Base-by-base conservation (phyloP, 2,329 filamentous ascomycete genomes). In the Fusarium stilboides region DNA sequence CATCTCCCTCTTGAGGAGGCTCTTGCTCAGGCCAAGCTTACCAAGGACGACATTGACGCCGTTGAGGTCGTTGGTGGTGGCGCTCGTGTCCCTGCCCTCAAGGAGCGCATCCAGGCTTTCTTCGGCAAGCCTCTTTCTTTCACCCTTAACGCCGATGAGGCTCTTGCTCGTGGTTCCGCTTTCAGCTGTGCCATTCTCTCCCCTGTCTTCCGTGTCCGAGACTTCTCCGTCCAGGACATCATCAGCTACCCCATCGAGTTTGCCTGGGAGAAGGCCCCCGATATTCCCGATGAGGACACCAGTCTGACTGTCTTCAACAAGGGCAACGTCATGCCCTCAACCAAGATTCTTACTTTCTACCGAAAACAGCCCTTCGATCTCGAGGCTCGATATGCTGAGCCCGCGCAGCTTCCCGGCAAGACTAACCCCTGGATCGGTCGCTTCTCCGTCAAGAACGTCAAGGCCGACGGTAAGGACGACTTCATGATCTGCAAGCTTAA, bases 401-500 rank as follows among this genome's bases (percentile, higher is more conserved):
- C 94, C 20, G 94, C 97, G 45, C 82, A 87, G 56, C 89, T 99
- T 10, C 96, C 96, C 19, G 94, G 94, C 76, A 97, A 95, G 87
- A 87, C 91, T 67, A 93, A 94, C 79, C 93, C 96, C 47, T 98
- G 95, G 92, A 98, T 99, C 74, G 96, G 96, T 59, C 91, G 94
- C 70, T 99, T 99, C 86, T 97, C 94, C 42, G 94, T 99, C 80
- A 99, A 99, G 89, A 93, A 92, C 45, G 95, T 99, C 78, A 94
- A 98, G 88, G 92, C 94, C 40, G 94, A 97, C 78, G 88, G 91
- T 72, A 94, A 96, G 79, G 93, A 97, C 64, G 96, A 98, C 80
- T 99, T 98, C 82, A 98, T 99, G 95, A 97, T 98, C 77, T 99
- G 96, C 91, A 99, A 99, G 86, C 91, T 99, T 68, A 98, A 98